Percentiles rank a stretch among this genome's conserved stretches.
These are phyloP conservation scores for Rhododendron mucronatum DNA, from an alignment of 148 eudicot genomes.

Conservation along the genomic window DNA sequence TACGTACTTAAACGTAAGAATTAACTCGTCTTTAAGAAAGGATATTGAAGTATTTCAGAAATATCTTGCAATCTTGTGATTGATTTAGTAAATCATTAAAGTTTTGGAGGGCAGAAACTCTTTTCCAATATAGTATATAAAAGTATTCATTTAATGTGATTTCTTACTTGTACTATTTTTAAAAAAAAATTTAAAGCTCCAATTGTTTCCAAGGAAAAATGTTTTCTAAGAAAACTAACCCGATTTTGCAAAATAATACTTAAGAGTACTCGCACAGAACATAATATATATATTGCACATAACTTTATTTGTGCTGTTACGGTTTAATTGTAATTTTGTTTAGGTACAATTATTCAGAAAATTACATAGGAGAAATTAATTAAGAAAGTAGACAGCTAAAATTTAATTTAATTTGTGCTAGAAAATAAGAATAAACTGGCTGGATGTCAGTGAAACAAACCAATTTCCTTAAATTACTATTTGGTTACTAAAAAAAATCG, in stretches of 20 bases:
- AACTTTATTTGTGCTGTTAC: too few relatives aligned
- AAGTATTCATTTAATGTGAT: not conserved
- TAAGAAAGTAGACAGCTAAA: not conserved
- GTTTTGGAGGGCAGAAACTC: not conserved
- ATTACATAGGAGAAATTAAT: not conserved
- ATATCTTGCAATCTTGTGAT: not conserved
- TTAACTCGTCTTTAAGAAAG: not conserved
- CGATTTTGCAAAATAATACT: too few relatives aligned
- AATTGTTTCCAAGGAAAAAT: not conserved
- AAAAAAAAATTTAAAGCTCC: not conserved
- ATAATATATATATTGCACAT: too few relatives aligned
- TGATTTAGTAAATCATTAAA: not conserved
- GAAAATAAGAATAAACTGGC: not conserved
- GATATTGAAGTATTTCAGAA: not conserved
- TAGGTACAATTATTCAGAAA: not conserved
- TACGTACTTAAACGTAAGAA: not conserved
- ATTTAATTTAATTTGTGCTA: too few relatives aligned
- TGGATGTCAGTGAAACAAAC: not conserved
- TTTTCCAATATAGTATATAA: not conserved
- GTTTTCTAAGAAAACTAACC: too few relatives aligned
- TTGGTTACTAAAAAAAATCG: not conserved
- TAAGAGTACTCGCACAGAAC: too few relatives aligned
- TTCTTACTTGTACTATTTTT: not conserved
- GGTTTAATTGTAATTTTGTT: too few relatives aligned
- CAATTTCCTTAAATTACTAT: not conserved